Base-by-base conservation (phyloP, 192 early-diverging fungal species). In the Mortierella antarctica region DNA sequence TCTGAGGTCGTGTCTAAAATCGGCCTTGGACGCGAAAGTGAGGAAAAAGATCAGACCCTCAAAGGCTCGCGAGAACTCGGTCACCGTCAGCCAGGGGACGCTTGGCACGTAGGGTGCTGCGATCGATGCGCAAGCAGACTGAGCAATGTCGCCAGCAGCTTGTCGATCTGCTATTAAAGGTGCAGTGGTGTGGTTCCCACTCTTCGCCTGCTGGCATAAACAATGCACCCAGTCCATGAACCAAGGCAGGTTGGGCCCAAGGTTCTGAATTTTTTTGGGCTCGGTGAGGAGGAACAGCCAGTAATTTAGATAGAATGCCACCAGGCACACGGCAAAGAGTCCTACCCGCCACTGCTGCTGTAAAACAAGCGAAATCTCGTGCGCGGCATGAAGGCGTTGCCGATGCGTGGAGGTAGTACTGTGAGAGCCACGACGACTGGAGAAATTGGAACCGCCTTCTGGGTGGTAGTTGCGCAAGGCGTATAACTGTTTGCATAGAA, bases 331-430 rank as follows among this genome's bases (percentile, higher is more conserved):
- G 2, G 74, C 74, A 11, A 77, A 60, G 15, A 77, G 31, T 39
- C 74, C 74, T 1, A 67, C 67, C 3, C 74, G 74, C 74, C 74
- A 77, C 49, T 77, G 74, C 31, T 77, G 74, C 31, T 70, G 64
- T 18, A 77, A 62, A 6, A 77, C 23, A 6, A 42, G 20, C 1
- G 74, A 77, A 12, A 77, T 77, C 5, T 77, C 74, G 12, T 67
- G 74, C 2, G 74, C 67, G 48, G 67, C 65, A 54, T 77, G 67
- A 46, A 77, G 61, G 8, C 62, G 67, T 6, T 65, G 65, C 21
- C 57, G 66, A 12, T 55, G 55, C 0, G 55, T 31, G 31, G 31
- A 31, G 31, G 31, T n/a, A n/a, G 60, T 44, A 18, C 45, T 21
- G 17, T 44, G 41, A 11, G 60, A 8, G 17, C 40, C 60, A 17